Evolutionary conservation across 495 filamentous ascomycete genomes (phyloP).

Genomic region (Pyrenopolyporus hunteri): DNA sequence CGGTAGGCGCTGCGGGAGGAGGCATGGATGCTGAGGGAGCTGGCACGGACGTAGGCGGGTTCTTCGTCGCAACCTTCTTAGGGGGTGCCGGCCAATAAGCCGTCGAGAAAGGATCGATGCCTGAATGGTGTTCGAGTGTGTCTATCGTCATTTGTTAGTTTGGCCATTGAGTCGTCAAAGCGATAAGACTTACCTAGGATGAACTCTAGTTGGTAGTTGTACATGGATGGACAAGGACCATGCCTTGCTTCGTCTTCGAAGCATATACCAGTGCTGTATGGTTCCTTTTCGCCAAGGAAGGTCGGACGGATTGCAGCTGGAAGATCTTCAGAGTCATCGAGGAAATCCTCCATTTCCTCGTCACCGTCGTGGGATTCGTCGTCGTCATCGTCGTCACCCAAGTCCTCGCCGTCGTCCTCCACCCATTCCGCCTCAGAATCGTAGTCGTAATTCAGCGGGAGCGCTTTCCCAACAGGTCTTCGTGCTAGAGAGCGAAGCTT

Average conservation of each 20-base stretch:
- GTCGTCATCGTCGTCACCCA: conserved; percentile 81
- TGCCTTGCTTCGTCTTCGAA: conserved; percentile 69
- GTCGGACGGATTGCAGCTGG: conserved; percentile 45
- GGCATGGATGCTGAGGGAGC: conserved; percentile 22
- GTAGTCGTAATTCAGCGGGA: conserved; percentile 87
- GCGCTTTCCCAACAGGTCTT: conserved; percentile 70
- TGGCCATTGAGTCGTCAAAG: background rate
- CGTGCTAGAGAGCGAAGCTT: conserved; percentile 65
- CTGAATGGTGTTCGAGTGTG: conserved; percentile 48
- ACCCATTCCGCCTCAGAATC: conserved; percentile 98
- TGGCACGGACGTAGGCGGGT: background rate
- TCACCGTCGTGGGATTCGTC: conserved; percentile 67
- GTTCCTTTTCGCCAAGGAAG: conserved; percentile 71
- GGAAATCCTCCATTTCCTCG: conserved; percentile 75
- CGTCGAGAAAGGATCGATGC: conserved; percentile 84
- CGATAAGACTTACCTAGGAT: conserved; percentile 63
- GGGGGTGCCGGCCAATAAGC: conserved; percentile 72
- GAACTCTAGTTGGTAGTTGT: conserved; percentile 71
- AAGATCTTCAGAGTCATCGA: conserved; percentile 69
- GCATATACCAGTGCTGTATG: conserved; percentile 75
- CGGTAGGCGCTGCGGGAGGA: conserved; percentile 24
- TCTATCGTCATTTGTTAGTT: conserved; percentile 40
- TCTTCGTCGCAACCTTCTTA: conserved; percentile 28
- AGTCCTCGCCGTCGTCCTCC: conserved; percentile 77
- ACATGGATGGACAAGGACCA: conserved; percentile 50